Conservation (phyloP, 2,329 filamentous ascomycete genomes). For the Trichoderma asperellum region DNA sequence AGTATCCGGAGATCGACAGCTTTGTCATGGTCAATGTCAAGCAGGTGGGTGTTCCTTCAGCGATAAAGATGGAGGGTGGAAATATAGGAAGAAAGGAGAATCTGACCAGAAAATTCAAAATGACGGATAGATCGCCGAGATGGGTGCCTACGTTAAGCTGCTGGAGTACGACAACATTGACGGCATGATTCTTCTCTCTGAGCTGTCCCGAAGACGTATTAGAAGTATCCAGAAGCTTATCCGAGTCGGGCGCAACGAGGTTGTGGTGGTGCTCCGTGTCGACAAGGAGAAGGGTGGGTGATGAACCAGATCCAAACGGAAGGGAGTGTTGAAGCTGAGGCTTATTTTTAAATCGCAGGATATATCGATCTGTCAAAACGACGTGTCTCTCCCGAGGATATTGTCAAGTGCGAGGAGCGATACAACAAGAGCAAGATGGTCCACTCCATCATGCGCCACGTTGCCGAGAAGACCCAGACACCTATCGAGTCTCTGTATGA, state of each 20-base stretch:
- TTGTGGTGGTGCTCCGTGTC: constrained; percentile 96
- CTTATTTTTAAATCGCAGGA: constrained; percentile 43
- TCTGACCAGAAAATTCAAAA: constrained; percentile 24
- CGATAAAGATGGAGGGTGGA: neutral
- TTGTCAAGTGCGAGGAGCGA: constrained; percentile 96
- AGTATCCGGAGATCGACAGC: constrained; percentile 93
- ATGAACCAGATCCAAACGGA: neutral
- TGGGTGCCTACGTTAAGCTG: constrained; percentile 99
- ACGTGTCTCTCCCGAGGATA: constrained; percentile 95
- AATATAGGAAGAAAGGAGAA: neutral
- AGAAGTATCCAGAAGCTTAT: constrained; percentile 99
- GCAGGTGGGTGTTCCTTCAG: constrained; percentile 64
- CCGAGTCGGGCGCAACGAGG: constrained; percentile 95
- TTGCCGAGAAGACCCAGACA: constrained; percentile 92
- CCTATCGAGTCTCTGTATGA: constrained; percentile 96
- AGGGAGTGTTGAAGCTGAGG: constrained; percentile 32
- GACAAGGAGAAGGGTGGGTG: constrained; percentile 93
- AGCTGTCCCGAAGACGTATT: constrained; percentile 97
- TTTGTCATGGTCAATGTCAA: constrained; percentile 99
- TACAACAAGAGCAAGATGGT: constrained; percentile 99
- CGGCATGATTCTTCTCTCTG: constrained; percentile 98
- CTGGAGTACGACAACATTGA: constrained; percentile 99
- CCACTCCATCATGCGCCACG: constrained; percentile 97
- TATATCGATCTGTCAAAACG: constrained; percentile 99
- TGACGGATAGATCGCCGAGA: constrained; percentile 82